Conservation (phyloP, 441 rosid species). For the Gossypium laxum region DNA sequence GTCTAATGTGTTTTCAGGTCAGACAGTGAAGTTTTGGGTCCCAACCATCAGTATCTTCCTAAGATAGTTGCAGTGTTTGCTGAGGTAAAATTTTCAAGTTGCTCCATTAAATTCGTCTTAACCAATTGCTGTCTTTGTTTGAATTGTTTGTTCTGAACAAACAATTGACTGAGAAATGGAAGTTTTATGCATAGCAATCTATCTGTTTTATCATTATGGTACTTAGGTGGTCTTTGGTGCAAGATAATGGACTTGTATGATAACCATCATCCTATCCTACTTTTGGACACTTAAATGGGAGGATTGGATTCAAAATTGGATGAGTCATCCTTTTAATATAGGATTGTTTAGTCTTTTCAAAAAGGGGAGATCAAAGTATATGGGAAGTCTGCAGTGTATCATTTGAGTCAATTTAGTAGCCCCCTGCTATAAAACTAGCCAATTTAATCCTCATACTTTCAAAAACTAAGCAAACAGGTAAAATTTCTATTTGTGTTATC, state of each 20-base stretch:
- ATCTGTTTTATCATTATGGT: background rate
- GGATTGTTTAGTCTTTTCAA: background rate
- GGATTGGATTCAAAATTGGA: background rate
- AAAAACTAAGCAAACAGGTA: background rate
- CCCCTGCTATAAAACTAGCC: background rate
- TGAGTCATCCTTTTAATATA: background rate
- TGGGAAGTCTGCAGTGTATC: background rate
- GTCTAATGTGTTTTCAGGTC: constrained; percentile 49
- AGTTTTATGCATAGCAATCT: background rate
- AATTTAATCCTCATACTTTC: background rate
- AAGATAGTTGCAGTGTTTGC: constrained; percentile 82
- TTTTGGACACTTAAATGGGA: background rate
- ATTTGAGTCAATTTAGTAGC: background rate
- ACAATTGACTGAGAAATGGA: background rate
- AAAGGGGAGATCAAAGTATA: background rate
- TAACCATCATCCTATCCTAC: background rate
- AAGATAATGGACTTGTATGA: background rate
- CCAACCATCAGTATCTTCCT: constrained; percentile 79
- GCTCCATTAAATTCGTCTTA: background rate
- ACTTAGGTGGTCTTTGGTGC: background rate
- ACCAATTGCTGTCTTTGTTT: background rate
- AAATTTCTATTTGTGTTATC: background rate
- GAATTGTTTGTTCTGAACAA: background rate
- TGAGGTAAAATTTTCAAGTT: constrained; percentile 44
- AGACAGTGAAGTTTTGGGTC: constrained; percentile 70